Evolutionary conservation across 768 basidiomycete species (phyloP).

Genomic region (Nevesoporus exiguus): DNA sequence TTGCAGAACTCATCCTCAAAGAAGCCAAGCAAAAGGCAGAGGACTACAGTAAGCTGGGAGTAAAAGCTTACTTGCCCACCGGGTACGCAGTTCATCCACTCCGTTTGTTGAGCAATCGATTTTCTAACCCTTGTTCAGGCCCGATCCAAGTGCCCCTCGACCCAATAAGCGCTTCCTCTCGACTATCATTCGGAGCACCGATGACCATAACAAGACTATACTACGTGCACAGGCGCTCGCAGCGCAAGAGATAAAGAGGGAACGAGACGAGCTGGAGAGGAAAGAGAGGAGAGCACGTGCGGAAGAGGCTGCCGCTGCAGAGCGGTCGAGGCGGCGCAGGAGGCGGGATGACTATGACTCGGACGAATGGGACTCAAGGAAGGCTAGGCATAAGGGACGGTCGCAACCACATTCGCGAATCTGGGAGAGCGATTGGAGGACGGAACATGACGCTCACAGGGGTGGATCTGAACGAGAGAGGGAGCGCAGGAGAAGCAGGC

Average conservation of each 20-base stretch:
- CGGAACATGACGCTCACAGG: conserved; percentile 41
- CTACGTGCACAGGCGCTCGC: conserved; percentile 68
- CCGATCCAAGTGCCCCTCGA: conserved; percentile 70
- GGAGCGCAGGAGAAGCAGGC: conserved; percentile 18
- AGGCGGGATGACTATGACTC: conserved; percentile 29
- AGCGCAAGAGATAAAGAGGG: conserved; percentile 68
- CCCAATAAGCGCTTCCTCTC: conserved; percentile 81
- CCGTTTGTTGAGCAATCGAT: background rate
- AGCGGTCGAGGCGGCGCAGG: conserved; percentile 44
- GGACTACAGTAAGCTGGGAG: conserved; percentile 69
- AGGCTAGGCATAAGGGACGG: conserved; percentile 40
- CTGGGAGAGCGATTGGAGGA: conserved; percentile 45
- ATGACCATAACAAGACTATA: conserved; percentile 91
- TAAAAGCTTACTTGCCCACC: conserved; percentile 70
- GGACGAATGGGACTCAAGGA: conserved; percentile 36
- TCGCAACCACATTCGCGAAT: conserved; percentile 40
- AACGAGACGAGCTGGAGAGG: conserved; percentile 63
- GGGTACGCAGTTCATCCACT: conserved; percentile 37
- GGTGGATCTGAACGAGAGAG: conserved; percentile 26
- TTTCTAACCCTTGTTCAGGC: conserved; percentile 34
- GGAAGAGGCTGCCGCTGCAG: conserved; percentile 72
- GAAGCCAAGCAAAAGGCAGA: conserved; percentile 93
- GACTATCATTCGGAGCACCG: conserved; percentile 88
- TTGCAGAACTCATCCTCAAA: conserved; percentile 85
- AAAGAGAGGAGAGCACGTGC: conserved; percentile 62